Evolutionary conservation across 169 alveolate species (phyloP).

Genomic region (Plasmodium relictum): DNA sequence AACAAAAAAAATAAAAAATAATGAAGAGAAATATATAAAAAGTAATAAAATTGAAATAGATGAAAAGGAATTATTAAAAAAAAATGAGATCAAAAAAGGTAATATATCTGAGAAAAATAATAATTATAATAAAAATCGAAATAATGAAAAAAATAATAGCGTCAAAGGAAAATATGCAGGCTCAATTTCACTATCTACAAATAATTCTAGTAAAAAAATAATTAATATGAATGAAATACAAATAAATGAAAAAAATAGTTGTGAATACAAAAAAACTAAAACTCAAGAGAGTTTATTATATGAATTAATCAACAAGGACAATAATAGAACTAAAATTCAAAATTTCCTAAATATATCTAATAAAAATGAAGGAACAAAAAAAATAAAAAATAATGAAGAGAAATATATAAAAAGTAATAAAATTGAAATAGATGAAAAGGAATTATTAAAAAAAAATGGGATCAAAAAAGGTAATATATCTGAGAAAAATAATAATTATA

Average conservation of each 20-base stretch:
- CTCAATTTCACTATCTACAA: neutral
- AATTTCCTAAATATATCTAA: conserved; percentile 1
- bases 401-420: neutral
- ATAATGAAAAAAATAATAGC: neutral
- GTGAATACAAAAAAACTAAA: neutral
- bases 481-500: neutral
- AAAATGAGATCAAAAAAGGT: neutral
- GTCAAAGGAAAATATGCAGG: neutral
- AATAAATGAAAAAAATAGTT: neutral
- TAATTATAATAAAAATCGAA: neutral
- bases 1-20: too few species aligned
- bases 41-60: too few species aligned
- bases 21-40: too few species aligned
- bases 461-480: neutral
- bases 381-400: neutral
- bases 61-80: neutral
- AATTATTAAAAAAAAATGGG: neutral
- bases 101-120: neutral
- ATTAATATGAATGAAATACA: neutral
- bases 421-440: neutral
- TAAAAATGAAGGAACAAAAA: neutral
- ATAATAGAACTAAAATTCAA: conserved; percentile 7
- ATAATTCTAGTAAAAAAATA: neutral
- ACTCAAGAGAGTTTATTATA: conserved; percentile 19
- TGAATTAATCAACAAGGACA: conserved; percentile 5